Evolutionary conservation across 768 basidiomycete genomes (phyloP).

Genomic region (Neoboletus magnificus): DNA sequence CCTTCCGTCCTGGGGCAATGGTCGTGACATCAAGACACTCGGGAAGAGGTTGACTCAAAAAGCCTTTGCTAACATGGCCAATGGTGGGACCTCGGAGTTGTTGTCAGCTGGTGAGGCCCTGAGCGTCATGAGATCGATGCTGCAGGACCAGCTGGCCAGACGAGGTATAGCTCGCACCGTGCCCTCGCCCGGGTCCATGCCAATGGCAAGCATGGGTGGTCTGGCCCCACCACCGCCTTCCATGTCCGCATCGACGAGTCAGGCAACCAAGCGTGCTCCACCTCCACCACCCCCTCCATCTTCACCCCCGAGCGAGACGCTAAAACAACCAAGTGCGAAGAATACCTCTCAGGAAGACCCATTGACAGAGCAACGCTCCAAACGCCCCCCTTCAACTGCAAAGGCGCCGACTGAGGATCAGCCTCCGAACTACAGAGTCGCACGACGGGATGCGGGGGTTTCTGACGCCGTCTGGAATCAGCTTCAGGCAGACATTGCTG

Average conservation of each 20-base stretch:
- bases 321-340: slow-evolving; percentile 4
- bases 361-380: not conserved
- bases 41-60: slow-evolving; percentile 44
- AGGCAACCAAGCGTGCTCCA: slow-evolving; percentile 19
- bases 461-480: slow-evolving; percentile 51
- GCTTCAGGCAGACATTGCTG: slow-evolving; percentile 40
- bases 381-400: not conserved
- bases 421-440: slow-evolving; percentile 6
- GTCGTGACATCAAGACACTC: slow-evolving; percentile 57
- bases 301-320: not conserved
- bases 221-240: slow-evolving; percentile 21
- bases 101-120: slow-evolving; percentile 32
- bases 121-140: slow-evolving; percentile 20
- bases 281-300: slow-evolving; percentile 21
- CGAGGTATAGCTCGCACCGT: slow-evolving; percentile 5
- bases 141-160: slow-evolving; percentile 22
- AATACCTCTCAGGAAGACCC: not conserved
- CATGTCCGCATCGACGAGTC: slow-evolving; percentile 15
- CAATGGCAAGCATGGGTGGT: slow-evolving; percentile 20
- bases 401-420: not conserved
- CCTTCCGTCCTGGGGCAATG: slow-evolving; percentile 66
- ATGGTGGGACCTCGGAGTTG: slow-evolving; percentile 15
- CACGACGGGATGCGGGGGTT: slow-evolving; percentile 50
- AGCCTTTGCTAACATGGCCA: slow-evolving; percentile 34
- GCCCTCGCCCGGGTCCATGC: slow-evolving; percentile 5